Evolutionary conservation across 2,329 filamentous ascomycete species (phyloP).

Genomic region (Arthroderma uncinatum): DNA sequence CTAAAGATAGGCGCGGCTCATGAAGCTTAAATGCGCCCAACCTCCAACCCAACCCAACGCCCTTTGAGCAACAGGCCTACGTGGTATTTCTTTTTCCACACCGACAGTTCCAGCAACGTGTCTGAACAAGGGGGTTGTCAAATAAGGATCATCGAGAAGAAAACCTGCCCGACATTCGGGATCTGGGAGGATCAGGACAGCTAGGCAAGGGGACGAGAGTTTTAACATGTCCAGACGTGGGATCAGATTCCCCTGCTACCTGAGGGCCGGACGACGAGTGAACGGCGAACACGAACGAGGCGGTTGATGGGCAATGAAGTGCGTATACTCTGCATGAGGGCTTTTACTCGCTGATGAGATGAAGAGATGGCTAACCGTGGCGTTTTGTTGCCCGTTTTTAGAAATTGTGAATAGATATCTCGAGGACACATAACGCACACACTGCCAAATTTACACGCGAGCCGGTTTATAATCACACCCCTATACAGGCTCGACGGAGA

Average conservation of each 20-base stretch:
- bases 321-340: neutral
- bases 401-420: neutral
- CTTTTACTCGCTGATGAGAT: neutral
- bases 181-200: neutral
- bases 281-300: neutral
- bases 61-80: neutral
- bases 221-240: neutral
- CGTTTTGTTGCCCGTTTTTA: neutral
- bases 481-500: neutral
- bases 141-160: neutral
- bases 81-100: neutral
- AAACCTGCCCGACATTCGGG: neutral
- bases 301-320: neutral
- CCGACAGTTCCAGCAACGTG: slow-evolving; percentile 2
- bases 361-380: neutral
- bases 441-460: neutral
- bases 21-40: neutral
- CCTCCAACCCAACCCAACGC: neutral
- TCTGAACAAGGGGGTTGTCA: neutral
- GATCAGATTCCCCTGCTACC: neutral
- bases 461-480: neutral
- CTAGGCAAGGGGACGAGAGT: neutral
- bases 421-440: neutral
- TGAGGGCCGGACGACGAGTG: neutral
- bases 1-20: neutral